Conservation (phyloP, 2,329 filamentous ascomycete species). For the Fusarium chlamydosporum region DNA sequence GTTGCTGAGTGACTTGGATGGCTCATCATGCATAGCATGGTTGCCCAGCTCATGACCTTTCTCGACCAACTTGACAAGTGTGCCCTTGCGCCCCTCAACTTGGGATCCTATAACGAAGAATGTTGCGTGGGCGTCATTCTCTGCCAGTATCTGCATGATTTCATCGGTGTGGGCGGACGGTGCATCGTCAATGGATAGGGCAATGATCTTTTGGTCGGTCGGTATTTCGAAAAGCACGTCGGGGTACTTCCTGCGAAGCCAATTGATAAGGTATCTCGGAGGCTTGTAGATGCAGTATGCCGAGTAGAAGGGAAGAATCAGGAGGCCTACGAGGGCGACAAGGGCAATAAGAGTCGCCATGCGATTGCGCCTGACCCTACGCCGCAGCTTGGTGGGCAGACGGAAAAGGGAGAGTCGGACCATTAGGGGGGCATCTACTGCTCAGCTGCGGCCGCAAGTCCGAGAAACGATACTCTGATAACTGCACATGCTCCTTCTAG, state of each 20-base stretch:
- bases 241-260: slow-evolving; percentile 79
- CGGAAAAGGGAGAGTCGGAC: slow-evolving; percentile 65
- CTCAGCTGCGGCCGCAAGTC: slow-evolving; percentile 43
- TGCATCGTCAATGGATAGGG: slow-evolving; percentile 89
- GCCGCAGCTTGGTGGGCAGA: slow-evolving; percentile 69
- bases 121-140: slow-evolving; percentile 79
- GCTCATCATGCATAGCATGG: slow-evolving; percentile 91
- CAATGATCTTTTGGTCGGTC: slow-evolving; percentile 74
- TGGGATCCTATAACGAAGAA: slow-evolving; percentile 92
- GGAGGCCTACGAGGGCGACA: slow-evolving; percentile 54
- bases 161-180: slow-evolving; percentile 79
- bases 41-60: slow-evolving; percentile 82
- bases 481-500: slow-evolving; percentile 46
- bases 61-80: slow-evolving; percentile 70
- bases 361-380: slow-evolving; percentile 70
- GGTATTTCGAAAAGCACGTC: slow-evolving; percentile 82
- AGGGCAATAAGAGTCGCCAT: slow-evolving; percentile 68
- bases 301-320: slow-evolving; percentile 58
- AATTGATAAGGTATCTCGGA: slow-evolving; percentile 76
- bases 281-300: slow-evolving; percentile 86
- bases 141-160: slow-evolving; percentile 77
- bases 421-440: slow-evolving; percentile 51
- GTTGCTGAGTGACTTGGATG: slow-evolving; percentile 73
- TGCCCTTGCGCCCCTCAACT: slow-evolving; percentile 68
- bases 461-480: slow-evolving; percentile 41